Conservation (phyloP, 352 stramenopile species). For the Phytophthora sp. region DNA sequence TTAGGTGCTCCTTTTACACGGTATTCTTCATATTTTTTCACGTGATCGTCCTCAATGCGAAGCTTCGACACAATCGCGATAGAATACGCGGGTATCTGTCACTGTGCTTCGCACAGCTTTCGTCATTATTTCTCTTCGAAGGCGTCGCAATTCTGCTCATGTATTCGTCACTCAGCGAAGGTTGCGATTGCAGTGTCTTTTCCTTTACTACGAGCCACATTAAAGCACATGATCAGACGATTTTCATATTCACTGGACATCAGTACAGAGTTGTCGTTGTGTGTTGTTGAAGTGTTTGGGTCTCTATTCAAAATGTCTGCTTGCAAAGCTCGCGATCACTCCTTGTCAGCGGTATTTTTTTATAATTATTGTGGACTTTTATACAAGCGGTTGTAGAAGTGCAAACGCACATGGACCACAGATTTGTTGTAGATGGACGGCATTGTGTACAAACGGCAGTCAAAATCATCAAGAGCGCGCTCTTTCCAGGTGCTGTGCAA, state of each 20-base stretch:
- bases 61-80: background rate
- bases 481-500: slow-evolving; percentile 12
- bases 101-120: slow-evolving; percentile 5
- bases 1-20: slow-evolving; percentile 12
- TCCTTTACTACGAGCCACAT: slow-evolving; percentile 12
- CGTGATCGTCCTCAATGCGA: slow-evolving; percentile 1
- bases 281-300: slow-evolving; percentile 37
- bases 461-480: slow-evolving; percentile 27
- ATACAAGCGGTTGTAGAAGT: slow-evolving; percentile 29
- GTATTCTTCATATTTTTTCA: slow-evolving; percentile 12
- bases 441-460: slow-evolving; percentile 17
- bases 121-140: slow-evolving; percentile 28
- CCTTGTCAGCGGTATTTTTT: slow-evolving; percentile 10
- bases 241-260: slow-evolving; percentile 35
- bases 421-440: slow-evolving; percentile 21
- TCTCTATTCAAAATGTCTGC: slow-evolving; percentile 36
- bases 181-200: slow-evolving; percentile 28
- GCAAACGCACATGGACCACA: slow-evolving; percentile 23
- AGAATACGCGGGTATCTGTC: slow-evolving; percentile 5
- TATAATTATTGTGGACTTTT: slow-evolving; percentile 28
- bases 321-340: slow-evolving; percentile 25
- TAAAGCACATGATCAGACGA: slow-evolving; percentile 29
- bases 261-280: slow-evolving; percentile 41
- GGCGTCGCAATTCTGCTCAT: slow-evolving; percentile 26
- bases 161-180: slow-evolving; percentile 13